phyloP scores from a whole-genome alignment of 2,329 filamentous ascomycete species.

The Bimuria novae-zelandiae region DNA sequence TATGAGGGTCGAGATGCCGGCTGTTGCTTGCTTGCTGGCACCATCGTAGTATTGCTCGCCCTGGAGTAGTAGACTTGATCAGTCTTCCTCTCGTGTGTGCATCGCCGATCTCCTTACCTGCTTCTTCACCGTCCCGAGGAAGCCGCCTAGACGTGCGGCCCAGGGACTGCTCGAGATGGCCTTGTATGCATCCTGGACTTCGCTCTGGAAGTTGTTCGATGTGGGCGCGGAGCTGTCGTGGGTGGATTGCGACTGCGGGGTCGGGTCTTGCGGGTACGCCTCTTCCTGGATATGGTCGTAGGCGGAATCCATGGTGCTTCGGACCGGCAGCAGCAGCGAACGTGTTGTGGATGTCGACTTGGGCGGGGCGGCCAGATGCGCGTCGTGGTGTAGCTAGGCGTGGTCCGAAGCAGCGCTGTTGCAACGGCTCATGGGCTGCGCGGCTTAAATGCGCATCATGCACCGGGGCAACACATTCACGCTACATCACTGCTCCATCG shows the following conservation, averaged over 20 bases:
- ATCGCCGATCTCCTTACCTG: conserved; percentile 62
- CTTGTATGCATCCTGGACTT: conserved; percentile 94
- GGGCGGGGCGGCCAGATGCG: background rate
- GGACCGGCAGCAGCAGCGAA: background rate
- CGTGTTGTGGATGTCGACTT: background rate
- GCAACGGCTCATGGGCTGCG: too few species aligned
- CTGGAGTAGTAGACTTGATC: conserved; percentile 47
- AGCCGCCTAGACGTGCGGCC: conserved; percentile 85
- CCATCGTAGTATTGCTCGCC: conserved; percentile 88
- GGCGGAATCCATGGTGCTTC: conserved; percentile 78
- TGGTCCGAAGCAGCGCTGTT: background rate
- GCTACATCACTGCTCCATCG: too few species aligned
- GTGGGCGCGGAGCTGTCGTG: conserved; percentile 47
- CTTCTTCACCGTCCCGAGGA: conserved; percentile 90
- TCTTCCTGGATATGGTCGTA: conserved; percentile 97
- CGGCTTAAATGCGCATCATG: too few species aligned
- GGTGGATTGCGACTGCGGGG: conserved; percentile 54
- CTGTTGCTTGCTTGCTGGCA: conserved; percentile 80
- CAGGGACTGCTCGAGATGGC: conserved; percentile 90
- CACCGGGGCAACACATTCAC: too few species aligned
- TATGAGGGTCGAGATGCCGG: conserved; percentile 76
- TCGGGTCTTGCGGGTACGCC: conserved; percentile 57
- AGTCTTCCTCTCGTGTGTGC: background rate
- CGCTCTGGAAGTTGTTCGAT: conserved; percentile 70
- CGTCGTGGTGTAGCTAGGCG: background rate